Conservation (phyloP, 2,329 filamentous ascomycete genomes). For the Exophiala xenobiotica region DNA sequence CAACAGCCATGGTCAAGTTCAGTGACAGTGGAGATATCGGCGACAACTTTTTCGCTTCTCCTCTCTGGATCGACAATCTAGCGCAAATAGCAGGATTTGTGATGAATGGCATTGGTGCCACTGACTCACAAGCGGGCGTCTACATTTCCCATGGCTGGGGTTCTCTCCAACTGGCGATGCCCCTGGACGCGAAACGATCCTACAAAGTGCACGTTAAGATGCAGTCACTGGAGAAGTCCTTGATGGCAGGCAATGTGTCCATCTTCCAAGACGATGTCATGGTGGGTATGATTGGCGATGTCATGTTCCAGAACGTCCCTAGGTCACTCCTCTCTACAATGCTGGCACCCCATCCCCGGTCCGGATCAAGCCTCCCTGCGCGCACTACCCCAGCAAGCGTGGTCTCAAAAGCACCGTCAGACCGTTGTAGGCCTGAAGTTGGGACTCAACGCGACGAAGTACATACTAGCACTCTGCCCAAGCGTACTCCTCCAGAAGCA, state of each 20-base stretch:
- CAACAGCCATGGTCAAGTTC: constrained; percentile 32
- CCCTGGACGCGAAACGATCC: constrained; percentile 27
- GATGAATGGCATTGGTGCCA: constrained; percentile 36
- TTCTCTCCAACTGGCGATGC: constrained; percentile 31
- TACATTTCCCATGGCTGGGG: constrained; percentile 41
- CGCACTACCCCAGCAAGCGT: too few relatives aligned
- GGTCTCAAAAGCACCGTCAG: constrained; percentile 29
- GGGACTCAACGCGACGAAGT: not conserved
- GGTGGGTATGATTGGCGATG: constrained; percentile 49
- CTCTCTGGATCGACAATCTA: constrained; percentile 38
- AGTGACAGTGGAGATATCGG: constrained; percentile 9
- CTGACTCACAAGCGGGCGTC: constrained; percentile 27
- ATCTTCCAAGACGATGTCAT: constrained; percentile 58
- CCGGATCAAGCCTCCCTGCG: not conserved
- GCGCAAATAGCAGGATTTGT: constrained; percentile 41
- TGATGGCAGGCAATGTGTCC: constrained; percentile 55
- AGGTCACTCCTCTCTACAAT: not conserved
- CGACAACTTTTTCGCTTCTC: constrained; percentile 30
- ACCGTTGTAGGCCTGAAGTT: constrained; percentile 46
- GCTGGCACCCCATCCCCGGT: not conserved
- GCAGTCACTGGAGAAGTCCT: constrained; percentile 22
- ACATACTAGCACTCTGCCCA: not conserved
- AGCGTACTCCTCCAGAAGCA: not conserved
- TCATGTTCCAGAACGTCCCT: constrained; percentile 36
- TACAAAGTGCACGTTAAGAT: constrained; percentile 38